These are phyloP conservation scores for Prunus davidiana DNA, from an alignment of 306 rosid genomes.

Conservation along the genomic window DNA sequence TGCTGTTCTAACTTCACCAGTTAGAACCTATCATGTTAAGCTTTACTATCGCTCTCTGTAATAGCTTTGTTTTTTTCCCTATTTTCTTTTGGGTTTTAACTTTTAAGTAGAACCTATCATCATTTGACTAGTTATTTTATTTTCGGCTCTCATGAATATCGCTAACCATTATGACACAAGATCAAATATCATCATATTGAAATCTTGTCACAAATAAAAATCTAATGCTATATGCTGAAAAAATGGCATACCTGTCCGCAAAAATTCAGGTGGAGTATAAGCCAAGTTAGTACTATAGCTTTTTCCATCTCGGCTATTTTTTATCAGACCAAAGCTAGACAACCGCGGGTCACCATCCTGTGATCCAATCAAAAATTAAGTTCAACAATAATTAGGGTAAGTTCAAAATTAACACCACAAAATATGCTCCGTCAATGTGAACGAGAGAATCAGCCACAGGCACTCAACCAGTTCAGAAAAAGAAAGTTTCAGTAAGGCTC, in stretches of 20 bases:
- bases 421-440: not conserved
- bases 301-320: constrained; percentile 90
- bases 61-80: not conserved
- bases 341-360: constrained; percentile 92
- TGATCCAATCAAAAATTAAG: constrained; percentile 9
- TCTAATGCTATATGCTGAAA: not conserved
- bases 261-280: constrained; percentile 88
- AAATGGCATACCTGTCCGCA: constrained; percentile 64
- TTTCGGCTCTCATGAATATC: not conserved
- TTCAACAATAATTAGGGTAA: constrained; percentile 9
- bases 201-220: not conserved
- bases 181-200: not conserved
- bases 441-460: not conserved
- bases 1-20: not conserved
- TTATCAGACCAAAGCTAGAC: constrained; percentile 89
- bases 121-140: not conserved
- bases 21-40: not conserved
- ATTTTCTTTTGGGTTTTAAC: not conserved
- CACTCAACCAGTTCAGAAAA: not conserved
- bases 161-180: not conserved
- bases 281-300: constrained; percentile 92
- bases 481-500: not conserved
- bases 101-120: not conserved
- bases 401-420: constrained; percentile 3
- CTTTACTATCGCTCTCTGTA: not conserved